Conservation (phyloP, 352 stramenopile species). For the Phytophthora meadii region DNA sequence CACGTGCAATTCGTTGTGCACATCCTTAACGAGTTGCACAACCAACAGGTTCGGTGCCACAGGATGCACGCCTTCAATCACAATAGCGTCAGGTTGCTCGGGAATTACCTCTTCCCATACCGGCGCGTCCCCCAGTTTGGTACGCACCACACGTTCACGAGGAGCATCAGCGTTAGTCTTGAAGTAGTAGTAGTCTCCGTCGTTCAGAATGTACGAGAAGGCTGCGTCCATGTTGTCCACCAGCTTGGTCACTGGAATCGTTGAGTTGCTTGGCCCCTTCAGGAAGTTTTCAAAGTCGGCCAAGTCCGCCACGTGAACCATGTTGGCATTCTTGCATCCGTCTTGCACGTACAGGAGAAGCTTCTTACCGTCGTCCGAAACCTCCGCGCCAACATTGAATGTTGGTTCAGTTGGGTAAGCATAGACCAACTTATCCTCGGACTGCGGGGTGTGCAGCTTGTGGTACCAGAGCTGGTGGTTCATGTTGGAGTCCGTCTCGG, state of each 20-base stretch:
- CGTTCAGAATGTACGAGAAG: slow-evolving; percentile 90
- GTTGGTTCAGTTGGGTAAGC: slow-evolving; percentile 78
- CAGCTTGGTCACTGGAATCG: slow-evolving; percentile 73
- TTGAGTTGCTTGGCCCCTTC: slow-evolving; percentile 33
- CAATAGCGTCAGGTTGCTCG: slow-evolving; percentile 72
- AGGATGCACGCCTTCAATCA: slow-evolving; percentile 78
- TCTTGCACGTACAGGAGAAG: slow-evolving; percentile 82
- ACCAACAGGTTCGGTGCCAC: slow-evolving; percentile 75
- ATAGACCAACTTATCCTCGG: slow-evolving; percentile 80
- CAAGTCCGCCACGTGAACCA: slow-evolving; percentile 80
- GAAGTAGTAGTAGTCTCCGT: slow-evolving; percentile 90
- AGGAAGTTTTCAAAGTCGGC: slow-evolving; percentile 59
- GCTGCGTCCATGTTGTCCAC: slow-evolving; percentile 88
- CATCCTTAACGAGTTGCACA: slow-evolving; percentile 84
- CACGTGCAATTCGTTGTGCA: slow-evolving; percentile 79
- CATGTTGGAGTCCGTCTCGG: slow-evolving; percentile 78
- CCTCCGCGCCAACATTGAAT: slow-evolving; percentile 68
- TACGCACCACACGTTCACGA: slow-evolving; percentile 77
- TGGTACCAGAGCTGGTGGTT: slow-evolving; percentile 90
- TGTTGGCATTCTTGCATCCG: slow-evolving; percentile 91
- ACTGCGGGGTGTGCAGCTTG: slow-evolving; percentile 68
- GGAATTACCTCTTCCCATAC: slow-evolving; percentile 87
- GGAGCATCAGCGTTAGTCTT: slow-evolving; percentile 85
- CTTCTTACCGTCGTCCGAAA: slow-evolving; percentile 83
- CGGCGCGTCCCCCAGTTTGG: slow-evolving; percentile 42